A percentile compares a stretch with the other conserved stretches of the same genome.
phyloP scores from a whole-genome alignment of 2,329 filamentous ascomycete genomes.

The Talaromyces sp. region DNA sequence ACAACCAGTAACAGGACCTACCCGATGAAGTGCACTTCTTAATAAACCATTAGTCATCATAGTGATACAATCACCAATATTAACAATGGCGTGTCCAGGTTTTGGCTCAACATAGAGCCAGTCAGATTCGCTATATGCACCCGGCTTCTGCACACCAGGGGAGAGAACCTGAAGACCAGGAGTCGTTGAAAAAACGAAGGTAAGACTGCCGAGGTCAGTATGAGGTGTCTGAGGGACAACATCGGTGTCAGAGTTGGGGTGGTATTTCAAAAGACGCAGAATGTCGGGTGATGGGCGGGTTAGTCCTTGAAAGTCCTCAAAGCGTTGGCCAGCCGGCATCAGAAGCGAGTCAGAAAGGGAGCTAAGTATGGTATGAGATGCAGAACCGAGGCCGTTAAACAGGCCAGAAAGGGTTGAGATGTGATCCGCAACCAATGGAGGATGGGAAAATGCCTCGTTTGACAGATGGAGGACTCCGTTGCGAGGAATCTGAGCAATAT shows the following conservation, averaged over 20 bases:
- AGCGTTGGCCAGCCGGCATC: conserved; percentile 1
- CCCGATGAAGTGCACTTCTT: background rate
- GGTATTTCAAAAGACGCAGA: background rate
- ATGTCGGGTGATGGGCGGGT: conserved; percentile 5
- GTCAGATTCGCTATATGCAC: conserved; percentile 7
- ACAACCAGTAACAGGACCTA: background rate
- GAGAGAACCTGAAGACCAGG: conserved; percentile 23
- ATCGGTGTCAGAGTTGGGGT: background rate
- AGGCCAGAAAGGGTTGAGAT: background rate
- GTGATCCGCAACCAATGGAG: conserved; percentile 1
- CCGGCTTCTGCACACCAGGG: background rate
- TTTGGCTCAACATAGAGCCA: conserved; percentile 4
- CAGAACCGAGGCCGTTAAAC: background rate
- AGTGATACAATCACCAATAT: conserved; percentile 3
- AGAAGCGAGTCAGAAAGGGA: conserved; percentile 1
- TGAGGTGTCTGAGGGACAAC: background rate
- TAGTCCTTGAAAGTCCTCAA: conserved; percentile 3
- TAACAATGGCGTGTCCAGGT: conserved; percentile 8
- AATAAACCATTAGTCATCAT: background rate
- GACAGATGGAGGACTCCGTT: conserved; percentile 1
- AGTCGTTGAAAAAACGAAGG: conserved; percentile 16
- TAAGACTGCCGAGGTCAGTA: conserved; percentile 2
- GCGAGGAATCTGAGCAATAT: background rate
- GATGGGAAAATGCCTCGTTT: conserved; percentile 6
- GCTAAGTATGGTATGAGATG: background rate